Evolutionary conservation across 371 early-diverging fungal species (phyloP).

Genomic region (Mortierella sp.): DNA sequence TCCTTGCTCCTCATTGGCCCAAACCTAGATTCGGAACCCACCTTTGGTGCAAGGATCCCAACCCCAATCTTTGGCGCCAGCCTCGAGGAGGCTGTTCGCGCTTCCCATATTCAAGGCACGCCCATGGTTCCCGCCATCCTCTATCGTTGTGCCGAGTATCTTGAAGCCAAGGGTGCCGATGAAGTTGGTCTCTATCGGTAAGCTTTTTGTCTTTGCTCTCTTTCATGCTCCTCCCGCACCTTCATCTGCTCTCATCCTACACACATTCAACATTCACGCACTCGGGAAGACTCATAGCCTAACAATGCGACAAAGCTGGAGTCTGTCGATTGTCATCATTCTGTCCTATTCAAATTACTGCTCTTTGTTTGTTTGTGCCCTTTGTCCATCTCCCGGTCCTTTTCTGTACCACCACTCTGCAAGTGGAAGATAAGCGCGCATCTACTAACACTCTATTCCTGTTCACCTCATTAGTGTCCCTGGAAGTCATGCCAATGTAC

Average conservation of each 20-base stretch:
- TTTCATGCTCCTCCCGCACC: conserved; percentile 3
- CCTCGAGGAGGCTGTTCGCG: conserved; percentile 46
- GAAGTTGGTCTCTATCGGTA: conserved; percentile 51
- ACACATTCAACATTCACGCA: too few relatives aligned
- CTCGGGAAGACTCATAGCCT: too few relatives aligned
- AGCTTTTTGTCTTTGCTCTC: conserved; percentile 2
- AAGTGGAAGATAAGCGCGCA: neutral
- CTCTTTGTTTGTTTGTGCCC: too few relatives aligned
- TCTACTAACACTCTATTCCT: neutral
- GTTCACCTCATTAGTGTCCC: conserved; percentile 28
- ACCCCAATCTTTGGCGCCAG: conserved; percentile 45
- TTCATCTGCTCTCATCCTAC: too few relatives aligned
- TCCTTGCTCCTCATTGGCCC: conserved; percentile 2
- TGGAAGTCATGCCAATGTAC: conserved; percentile 48
- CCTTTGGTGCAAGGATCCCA: conserved; percentile 21
- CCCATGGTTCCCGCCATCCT: conserved; percentile 50
- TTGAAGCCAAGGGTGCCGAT: conserved; percentile 41
- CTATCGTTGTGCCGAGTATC: conserved; percentile 38
- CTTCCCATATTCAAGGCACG: conserved; percentile 43
- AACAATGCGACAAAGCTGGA: too few relatives aligned
- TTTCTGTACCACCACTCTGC: conserved; percentile 8
- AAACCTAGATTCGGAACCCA: conserved; percentile 43
- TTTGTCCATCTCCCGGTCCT: too few relatives aligned
- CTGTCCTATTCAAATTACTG: too few relatives aligned
- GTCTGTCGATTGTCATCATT: too few relatives aligned